Conservation (phyloP, 164 flowering plant species). For the Vitis cinerea region DNA sequence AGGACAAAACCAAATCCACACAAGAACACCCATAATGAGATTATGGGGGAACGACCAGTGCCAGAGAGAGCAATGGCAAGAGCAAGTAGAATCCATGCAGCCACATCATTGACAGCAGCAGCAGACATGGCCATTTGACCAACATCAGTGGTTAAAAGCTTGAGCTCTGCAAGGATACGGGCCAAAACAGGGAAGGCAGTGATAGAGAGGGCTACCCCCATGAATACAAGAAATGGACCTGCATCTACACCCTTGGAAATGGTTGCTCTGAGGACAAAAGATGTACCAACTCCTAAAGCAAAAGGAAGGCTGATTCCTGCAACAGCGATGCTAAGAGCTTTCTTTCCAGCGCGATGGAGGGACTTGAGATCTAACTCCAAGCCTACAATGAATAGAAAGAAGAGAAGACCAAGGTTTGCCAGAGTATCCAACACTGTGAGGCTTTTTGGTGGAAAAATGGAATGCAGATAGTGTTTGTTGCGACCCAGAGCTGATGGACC, state of each 20-base stretch:
- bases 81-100: slow-evolving; percentile 65
- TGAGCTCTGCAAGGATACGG: slow-evolving; percentile 63
- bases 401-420: slow-evolving; percentile 50
- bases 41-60: slow-evolving; percentile 32
- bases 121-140: slow-evolving; percentile 72
- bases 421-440: slow-evolving; percentile 44
- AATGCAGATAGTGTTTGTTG: slow-evolving; percentile 22
- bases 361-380: slow-evolving; percentile 37
- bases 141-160: slow-evolving; percentile 61
- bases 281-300: slow-evolving; percentile 49
- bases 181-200: slow-evolving; percentile 71
- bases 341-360: slow-evolving; percentile 43
- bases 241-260: slow-evolving; percentile 35
- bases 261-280: slow-evolving; percentile 41
- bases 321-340: slow-evolving; percentile 39
- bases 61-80: slow-evolving; percentile 58
- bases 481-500: slow-evolving; percentile 56
- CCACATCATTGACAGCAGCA: slow-evolving; percentile 67
- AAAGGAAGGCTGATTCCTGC: slow-evolving; percentile 61
- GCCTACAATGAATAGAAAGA: slow-evolving; percentile 47
- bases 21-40: slow-evolving; percentile 45
- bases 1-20: slow-evolving; percentile 34
- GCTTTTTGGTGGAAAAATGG: slow-evolving; percentile 42
- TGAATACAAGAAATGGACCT: slow-evolving; percentile 54
- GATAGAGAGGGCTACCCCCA: slow-evolving; percentile 69